These are phyloP conservation scores for Ustilaginoidea virens DNA, from an alignment of 2,329 filamentous ascomycete genomes.

Conservation along the genomic window DNA sequence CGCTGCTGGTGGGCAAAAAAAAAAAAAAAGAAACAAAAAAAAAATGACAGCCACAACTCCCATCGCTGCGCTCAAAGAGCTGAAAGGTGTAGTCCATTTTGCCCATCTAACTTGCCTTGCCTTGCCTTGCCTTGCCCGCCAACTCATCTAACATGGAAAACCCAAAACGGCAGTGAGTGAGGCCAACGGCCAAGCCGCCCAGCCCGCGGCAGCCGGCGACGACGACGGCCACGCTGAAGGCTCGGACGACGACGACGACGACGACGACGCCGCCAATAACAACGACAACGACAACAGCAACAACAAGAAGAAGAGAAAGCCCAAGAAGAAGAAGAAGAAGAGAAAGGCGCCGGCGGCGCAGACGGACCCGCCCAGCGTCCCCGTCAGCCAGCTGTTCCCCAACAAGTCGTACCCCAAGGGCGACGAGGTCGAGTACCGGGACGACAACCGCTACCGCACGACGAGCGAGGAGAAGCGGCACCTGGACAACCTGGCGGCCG, in stretches of 20 bases:
- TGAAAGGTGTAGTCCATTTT: constrained; percentile 17
- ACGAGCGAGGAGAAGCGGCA: constrained; percentile 75
- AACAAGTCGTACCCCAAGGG: constrained; percentile 59
- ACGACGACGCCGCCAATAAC: constrained; percentile 18
- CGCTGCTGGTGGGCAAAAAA: too few species aligned
- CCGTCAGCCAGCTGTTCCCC: constrained; percentile 57
- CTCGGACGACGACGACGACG: constrained; percentile 37
- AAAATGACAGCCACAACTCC: constrained; percentile 28
- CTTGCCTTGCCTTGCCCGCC: too few species aligned
- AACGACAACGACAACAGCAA: constrained; percentile 23
- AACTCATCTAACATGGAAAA: too few species aligned
- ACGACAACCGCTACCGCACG: constrained; percentile 64
- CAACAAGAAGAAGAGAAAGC: constrained; percentile 60
- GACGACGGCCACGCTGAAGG: constrained; percentile 30
- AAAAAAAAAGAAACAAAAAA: constrained; percentile 6
- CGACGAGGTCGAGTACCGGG: constrained; percentile 60
- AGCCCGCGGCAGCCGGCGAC: constrained; percentile 21
- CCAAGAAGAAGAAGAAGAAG: constrained; percentile 72
- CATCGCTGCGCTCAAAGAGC: constrained; percentile 27
- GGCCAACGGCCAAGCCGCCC: constrained; percentile 24
- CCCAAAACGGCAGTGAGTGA: constrained; percentile 28
- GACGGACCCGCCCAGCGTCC: constrained; percentile 57
- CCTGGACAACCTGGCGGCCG: constrained; percentile 65
- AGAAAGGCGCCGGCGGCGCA: constrained; percentile 63
- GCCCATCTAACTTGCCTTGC: too few species aligned